Percentiles rank a stretch among this genome's conserved stretches.
Evolutionary conservation across 805 yeast genomes (phyloP).

Genomic region (Debaryomyces hansenii): DNA sequence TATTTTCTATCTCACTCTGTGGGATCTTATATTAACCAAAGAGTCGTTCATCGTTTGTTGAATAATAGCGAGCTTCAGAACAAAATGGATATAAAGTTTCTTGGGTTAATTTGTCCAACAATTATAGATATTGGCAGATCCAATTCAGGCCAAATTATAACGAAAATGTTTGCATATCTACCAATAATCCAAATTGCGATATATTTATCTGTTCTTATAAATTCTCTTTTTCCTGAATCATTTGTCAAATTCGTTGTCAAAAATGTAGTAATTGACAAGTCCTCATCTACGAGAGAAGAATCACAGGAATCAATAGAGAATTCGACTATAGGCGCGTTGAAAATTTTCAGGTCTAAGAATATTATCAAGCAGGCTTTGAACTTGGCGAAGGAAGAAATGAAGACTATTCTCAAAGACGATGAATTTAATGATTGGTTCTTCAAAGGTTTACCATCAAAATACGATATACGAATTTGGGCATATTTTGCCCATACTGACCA

Average conservation of each 20-base stretch:
- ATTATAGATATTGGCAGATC: constrained; percentile 57
- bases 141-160: constrained; percentile 31
- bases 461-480: constrained; percentile 45
- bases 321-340: constrained; percentile 42
- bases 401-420: constrained; percentile 47
- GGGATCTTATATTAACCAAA: constrained; percentile 64
- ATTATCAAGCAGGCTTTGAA: constrained; percentile 55
- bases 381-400: constrained; percentile 63
- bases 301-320: constrained; percentile 32
- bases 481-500: constrained; percentile 61
- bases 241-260: constrained; percentile 21
- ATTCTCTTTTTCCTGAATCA: constrained; percentile 21
- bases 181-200: constrained; percentile 24
- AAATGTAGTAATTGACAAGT: constrained; percentile 23
- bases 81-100: constrained; percentile 35
- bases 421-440: constrained; percentile 52
- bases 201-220: constrained; percentile 25
- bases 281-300: constrained; percentile 14
- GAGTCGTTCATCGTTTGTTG: constrained; percentile 38
- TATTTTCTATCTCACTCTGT: constrained; percentile 68
- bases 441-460: constrained; percentile 18
- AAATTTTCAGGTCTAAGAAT: constrained; percentile 39
- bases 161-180: constrained; percentile 21
- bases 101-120: constrained; percentile 72
- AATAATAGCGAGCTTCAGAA: constrained; percentile 22